Base-by-base conservation (phyloP, 495 filamentous ascomycete species). In the Aspergillus steynii region DNA sequence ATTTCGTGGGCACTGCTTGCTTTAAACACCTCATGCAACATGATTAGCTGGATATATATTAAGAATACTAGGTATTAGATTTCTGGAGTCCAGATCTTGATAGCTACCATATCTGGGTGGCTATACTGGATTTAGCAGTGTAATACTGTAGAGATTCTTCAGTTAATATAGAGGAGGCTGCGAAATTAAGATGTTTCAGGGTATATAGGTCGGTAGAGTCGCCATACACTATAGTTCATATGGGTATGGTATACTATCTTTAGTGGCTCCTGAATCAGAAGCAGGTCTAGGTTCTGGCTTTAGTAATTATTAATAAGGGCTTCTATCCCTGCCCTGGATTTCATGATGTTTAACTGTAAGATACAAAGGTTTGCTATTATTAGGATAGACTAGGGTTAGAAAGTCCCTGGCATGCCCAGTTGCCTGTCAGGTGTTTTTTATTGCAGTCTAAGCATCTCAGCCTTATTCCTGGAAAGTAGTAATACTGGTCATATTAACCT, bases 321-420 rank as follows among this genome's bases (percentile, higher is more conserved):
- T 54, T 74, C 65, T 51, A 74, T 72, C 27, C 66, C 56, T 55
- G 63, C 45, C 50, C 62, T 60, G 0, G 62, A 70, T 65, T 71
- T 69, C 64, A 63, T 64, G 0, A 67, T 71, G 48, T 74, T 71
- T 61, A 74, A 51, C 64, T 74, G 54, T 63, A 74, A 56, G 28
- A 72, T 10, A 25, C 57, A 60, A 9, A 74, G 64, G 53, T 68
- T 74, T 52, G 10, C 56, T 49, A 66, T 60, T 57, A 73, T 69
- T 63, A 32, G 12, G 28, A 14, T 6, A 55, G 25, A 29, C 51
- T 58, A 2, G 58, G 52, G 29, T 54, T 60, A n/a, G 61, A 29
- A 10, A 58, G 65, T 1, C 29, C 59, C 46, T 26, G 52, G 47
- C 61, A 71, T 25, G 46, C 54, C 50, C 53, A 48, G 46, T 71